Conservation (phyloP, 202 grass and related monocot genomes). For the Carex arenaria region DNA sequence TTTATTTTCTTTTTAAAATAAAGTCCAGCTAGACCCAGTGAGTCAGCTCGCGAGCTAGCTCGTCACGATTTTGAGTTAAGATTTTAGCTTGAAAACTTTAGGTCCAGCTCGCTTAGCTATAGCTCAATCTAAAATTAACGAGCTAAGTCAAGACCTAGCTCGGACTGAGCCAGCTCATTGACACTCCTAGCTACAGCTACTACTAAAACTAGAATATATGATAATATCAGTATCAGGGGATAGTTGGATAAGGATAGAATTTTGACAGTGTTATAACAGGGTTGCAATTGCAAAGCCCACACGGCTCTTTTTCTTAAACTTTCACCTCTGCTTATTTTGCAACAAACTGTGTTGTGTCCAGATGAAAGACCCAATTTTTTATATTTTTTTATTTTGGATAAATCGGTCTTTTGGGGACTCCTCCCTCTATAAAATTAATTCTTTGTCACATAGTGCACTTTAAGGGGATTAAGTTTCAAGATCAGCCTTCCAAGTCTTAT, state of each 20-base stretch:
- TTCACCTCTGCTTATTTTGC: neutral
- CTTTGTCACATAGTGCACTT: neutral
- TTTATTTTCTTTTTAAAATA: no score
- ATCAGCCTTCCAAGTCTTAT: neutral
- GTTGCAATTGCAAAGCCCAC: slow-evolving; percentile 5
- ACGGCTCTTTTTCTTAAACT: slow-evolving; percentile 3
- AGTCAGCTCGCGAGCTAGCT: no score
- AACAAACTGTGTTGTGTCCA: neutral
- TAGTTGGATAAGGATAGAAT: slow-evolving; percentile 20
- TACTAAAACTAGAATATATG: neutral
- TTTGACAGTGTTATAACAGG: neutral
- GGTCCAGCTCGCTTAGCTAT: no score
- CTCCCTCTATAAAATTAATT: neutral
- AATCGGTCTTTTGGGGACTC: neutral
- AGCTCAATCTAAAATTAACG: no score
- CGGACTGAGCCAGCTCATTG: no score
- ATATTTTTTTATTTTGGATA: neutral
- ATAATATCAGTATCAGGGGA: neutral
- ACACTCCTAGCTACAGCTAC: neutral
- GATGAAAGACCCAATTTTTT: neutral
- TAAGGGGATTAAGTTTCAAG: neutral
- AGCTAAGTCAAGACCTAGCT: no score
- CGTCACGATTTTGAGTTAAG: no score
- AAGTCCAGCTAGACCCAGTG: no score
- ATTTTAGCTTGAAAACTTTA: no score